A percentile compares a stretch with the other conserved stretches of the same genome.
Evolutionary conservation across 257 asterid species (phyloP).

Genomic region (Capsicum pubescens): DNA sequence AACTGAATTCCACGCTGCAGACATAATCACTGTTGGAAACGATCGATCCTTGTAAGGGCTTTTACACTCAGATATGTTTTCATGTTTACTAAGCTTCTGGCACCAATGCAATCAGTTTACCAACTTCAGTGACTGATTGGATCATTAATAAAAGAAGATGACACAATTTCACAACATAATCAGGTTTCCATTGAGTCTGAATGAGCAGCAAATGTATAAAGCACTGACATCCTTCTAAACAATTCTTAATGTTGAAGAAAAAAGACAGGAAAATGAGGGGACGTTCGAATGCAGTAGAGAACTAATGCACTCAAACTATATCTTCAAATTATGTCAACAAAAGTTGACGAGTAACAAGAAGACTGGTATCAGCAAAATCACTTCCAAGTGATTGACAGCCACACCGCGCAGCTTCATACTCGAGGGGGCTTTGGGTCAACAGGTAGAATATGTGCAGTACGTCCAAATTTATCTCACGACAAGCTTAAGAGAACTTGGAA

Average conservation of each 20-base stretch:
- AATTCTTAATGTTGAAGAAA: background rate
- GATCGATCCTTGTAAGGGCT: background rate
- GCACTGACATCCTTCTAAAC: background rate
- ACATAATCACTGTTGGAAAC: background rate
- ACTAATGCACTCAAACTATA: constrained; percentile 4
- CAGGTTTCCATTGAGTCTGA: background rate
- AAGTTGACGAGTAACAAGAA: constrained; percentile 1
- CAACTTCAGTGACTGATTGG: background rate
- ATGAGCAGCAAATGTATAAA: background rate
- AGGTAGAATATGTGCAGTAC: background rate
- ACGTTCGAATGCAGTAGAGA: background rate
- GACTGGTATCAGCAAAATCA: constrained; percentile 8
- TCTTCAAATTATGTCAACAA: background rate
- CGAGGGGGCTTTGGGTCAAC: background rate
- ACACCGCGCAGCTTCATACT: background rate
- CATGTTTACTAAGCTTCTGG: background rate
- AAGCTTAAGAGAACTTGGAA: background rate
- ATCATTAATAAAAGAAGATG: background rate
- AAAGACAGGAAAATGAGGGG: background rate
- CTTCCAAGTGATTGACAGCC: background rate
- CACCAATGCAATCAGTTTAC: background rate
- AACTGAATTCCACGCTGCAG: background rate
- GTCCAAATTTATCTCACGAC: background rate
- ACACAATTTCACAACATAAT: background rate
- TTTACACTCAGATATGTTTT: background rate